Evolutionary conservation across 2,329 filamentous ascomycete species (phyloP), one percentile per base, ranked within the genome.

Genomic region (Raffaelea ambrosiae): DNA sequence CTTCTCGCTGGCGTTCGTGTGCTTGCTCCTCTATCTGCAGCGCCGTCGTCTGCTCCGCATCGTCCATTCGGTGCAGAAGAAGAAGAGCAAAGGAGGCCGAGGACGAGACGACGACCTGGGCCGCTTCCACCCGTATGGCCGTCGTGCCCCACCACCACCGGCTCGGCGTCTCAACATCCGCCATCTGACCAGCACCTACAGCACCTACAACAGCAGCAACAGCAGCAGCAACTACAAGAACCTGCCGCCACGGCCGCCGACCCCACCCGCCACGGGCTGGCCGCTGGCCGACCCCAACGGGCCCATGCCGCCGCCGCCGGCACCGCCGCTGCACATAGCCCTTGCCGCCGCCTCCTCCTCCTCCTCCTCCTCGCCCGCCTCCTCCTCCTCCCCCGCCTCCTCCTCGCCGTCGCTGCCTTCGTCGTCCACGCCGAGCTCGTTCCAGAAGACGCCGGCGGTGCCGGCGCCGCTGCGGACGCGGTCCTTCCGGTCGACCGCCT

Each of bases 171-270:
- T 29, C 26, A 29, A 29, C 26, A 29, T 29, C 26, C 26, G 38
- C 16, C 46, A 13, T 29, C 11, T 18, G 7, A 14, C 18, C 23
- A 33, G 5, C 22, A 22, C 4, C n/a, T n/a, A 18, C 35, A 38
- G 35, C 5, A 5, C 35, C 18, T 5, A 10, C 11, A n/a, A 38
- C 35, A 38, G 5, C 5, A 5, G 9, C 35, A 18, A 38, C 9
- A 14, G 11, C 35, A 38, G 8, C 10, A n/a, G 13, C 9, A 20
- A 43, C 18, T 47, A 40, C 44, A 50, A 45, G 29, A 44, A 20
- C 29, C 43, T 40, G 38, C 46, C 46, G 33, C 31, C 46, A 8
- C 41, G 19, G 18, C 46, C 49, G 11, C 22, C 43, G 13, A 19
- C 31, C n/a, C n/a, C n/a, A n/a, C n/a, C n/a, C n/a, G n/a, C n/a